Base-by-base conservation (phyloP, 345 rosid genomes). In the Clausena lansium region DNA sequence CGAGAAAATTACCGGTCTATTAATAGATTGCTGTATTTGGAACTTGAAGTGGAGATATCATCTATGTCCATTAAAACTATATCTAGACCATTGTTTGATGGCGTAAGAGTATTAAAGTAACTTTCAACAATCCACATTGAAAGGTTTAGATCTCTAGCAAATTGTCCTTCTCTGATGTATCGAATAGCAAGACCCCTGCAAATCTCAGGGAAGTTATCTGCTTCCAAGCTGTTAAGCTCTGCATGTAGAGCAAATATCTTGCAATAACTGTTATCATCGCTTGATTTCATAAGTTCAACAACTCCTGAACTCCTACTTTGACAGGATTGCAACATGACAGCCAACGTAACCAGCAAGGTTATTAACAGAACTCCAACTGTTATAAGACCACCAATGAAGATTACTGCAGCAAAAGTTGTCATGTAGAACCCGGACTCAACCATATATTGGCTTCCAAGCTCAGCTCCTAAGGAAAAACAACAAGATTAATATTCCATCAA, bases 321-420 rank as follows among this genome's bases (percentile, higher is more conserved):
- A 32, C 98, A 95, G 76, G 90, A 87, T 41, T 89, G 98, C 88
- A 90, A 80, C 98, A 91, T 91, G n/a, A 89, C 86, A 22, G 91
- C 68, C 70, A 93, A 83, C 47, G 94, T 81, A 71, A 91, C 66
- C 75, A 95, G 45, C 84, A 95, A 80, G 58, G 95, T 86, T 57
- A 89, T 35, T 41, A 91, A 74, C 77, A 95, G 67, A 38, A 91
- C 82, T n/a, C 92, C 98, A 65, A 91, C 79, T 28, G 90, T 86
- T 19, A 84, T 76, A 32, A 93, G 92, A 47, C 89, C 84, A 68
- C 87, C 87, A 24, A 93, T 78, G 83, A 93, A 91, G 83, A 93
- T 85, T 20, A 89, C 85, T 47, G 92, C 95, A 68, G 95, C 85
- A 71, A 91, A 88, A 39, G 97, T 88, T 75, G 94, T 84, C 95